Evolutionary conservation across 495 filamentous ascomycete genomes (phyloP), one percentile per base, ranked within the genome.

Genomic region (Cryomyces minteri): DNA sequence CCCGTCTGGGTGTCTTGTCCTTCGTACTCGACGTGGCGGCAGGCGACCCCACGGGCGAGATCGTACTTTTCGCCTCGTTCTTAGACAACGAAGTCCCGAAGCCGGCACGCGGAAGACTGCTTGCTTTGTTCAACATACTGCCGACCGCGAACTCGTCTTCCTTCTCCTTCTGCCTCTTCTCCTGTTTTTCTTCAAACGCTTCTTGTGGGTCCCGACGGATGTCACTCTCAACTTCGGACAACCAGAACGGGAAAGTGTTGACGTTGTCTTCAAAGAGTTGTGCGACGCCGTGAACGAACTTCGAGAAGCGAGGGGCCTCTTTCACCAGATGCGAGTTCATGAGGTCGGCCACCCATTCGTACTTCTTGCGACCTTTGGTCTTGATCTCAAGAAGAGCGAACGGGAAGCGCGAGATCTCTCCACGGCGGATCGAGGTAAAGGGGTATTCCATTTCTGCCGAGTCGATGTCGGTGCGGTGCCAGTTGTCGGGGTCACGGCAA

Each of bases 161-260:
- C 0, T 82, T 84, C 40, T 76, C 75, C 53, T 80, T 79, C 5
- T 76, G 79, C 44, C 80, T 74, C 40, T 78, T 72, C 53, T 87
- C 79, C 59, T 94, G 88, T 54, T 93, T 86, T 54, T 85, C 83
- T 44, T 90, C 79, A 60, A 93, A 96, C 1, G 92, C 90, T 32
- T 74, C 72, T 56, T 90, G 79, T 3, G 90, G 90, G 58, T 98
- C 90, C 52, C 80, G 82, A 43, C 86, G 76, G 53, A 98, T 96
- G 54, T 98, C 90, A 32, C 73, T 84, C 51, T 94, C 88, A 7
- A 95, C 65, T 44, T 88, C 82, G 48, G 78, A 72, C 4, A 95
- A 74, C 90, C 90, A 98, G 69, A 96, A 94, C 4, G 90, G 90
- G 47, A 98, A 77, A 46, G 72, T 84, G 63, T 96, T 96, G 60